Evolutionary conservation across 148 eudicot genomes (phyloP).

Genomic region (Camellia japonica): DNA sequence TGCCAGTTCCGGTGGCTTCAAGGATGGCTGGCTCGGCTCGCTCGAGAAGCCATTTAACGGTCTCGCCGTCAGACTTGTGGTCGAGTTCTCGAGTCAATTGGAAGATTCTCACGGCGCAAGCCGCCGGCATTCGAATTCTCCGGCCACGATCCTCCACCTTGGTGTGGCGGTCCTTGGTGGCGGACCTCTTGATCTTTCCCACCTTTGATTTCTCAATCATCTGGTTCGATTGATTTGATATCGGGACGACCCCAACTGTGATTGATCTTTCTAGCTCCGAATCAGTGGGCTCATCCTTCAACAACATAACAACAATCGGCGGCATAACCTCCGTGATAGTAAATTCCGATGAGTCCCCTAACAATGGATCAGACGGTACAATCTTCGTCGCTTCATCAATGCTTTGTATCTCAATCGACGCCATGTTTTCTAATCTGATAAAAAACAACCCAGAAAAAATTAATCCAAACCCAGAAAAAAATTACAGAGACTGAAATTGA

Average conservation of each 20-base stretch:
- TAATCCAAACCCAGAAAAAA: not conserved
- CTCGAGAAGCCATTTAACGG: conserved; percentile 77
- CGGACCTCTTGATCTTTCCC: conserved; percentile 32
- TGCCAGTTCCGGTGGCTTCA: conserved; percentile 86
- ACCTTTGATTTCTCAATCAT: not conserved
- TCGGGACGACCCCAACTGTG: conserved; percentile 12
- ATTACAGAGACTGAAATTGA: not conserved
- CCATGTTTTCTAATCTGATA: conserved; percentile 23
- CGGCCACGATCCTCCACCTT: conserved; percentile 90
- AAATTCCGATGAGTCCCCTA: conserved; percentile 27
- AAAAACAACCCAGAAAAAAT: not conserved
- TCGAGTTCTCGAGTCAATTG: conserved; percentile 83
- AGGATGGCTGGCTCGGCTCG: conserved; percentile 80
- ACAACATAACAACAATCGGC: conserved; percentile 14
- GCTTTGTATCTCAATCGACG: conserved; percentile 21
- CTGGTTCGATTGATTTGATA: not conserved
- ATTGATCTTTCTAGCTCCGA: conserved; percentile 15
- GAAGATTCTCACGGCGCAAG: conserved; percentile 85
- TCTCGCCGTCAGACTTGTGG: conserved; percentile 82
- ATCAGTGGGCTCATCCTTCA: conserved; percentile 59
- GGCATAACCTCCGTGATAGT: conserved; percentile 23
- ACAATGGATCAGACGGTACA: conserved; percentile 31
- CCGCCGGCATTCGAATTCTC: conserved; percentile 85
- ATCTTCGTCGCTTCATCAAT: conserved; percentile 21
- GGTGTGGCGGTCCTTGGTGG: conserved; percentile 86